A percentile compares a stretch with the other conserved stretches of the same genome.
Conservation (phyloP, 257 asterid genomes). For the Solanum arcanum region DNA sequence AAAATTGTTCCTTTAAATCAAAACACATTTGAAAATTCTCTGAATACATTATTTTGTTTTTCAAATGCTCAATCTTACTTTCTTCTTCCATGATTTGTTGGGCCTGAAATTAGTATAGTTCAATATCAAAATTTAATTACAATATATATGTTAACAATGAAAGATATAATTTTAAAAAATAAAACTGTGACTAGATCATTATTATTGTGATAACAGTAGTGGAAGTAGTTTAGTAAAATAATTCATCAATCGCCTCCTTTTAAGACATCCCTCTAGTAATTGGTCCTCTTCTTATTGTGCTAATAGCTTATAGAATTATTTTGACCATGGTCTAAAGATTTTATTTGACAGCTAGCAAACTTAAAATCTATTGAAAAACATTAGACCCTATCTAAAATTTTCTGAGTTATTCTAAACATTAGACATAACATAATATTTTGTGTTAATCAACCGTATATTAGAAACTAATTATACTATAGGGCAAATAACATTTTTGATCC, state of each 20-base stretch:
- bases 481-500: neutral
- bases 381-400: neutral
- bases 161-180: neutral
- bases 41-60: neutral
- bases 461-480: neutral
- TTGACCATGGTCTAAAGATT: neutral
- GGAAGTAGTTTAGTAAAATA: no score
- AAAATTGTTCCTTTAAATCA: neutral
- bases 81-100: neutral
- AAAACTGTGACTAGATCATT: neutral
- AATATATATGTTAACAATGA: neutral
- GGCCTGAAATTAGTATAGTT: neutral
- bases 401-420: neutral
- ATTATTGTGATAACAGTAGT: neutral
- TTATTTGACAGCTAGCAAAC: neutral
- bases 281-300: neutral
- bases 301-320: neutral
- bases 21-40: neutral
- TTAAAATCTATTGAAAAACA: neutral
- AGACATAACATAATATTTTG: neutral
- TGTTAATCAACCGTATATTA: neutral
- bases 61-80: neutral
- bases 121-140: neutral
- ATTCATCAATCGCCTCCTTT: no score
- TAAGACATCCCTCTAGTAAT: no score